These are phyloP conservation scores for Sugiyamaella chiloensis DNA, from an alignment of 805 yeast genomes.

Conservation along the genomic window DNA sequence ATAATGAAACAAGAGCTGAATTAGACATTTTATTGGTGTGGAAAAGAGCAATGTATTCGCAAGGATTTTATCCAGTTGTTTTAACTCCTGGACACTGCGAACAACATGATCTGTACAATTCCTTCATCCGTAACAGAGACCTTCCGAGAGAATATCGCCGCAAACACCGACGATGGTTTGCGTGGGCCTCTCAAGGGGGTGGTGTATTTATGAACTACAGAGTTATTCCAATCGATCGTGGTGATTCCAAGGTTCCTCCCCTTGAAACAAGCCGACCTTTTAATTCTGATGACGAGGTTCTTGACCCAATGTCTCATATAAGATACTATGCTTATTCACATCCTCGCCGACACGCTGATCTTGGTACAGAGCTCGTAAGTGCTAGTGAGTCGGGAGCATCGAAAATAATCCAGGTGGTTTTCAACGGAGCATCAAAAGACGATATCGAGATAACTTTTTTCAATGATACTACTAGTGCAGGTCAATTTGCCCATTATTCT, in stretches of 20 bases:
- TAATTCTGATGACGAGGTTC: slow-evolving; percentile 11
- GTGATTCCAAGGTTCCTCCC: slow-evolving; percentile 7
- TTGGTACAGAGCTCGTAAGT: slow-evolving; percentile 20
- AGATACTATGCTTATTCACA: slow-evolving; percentile 21
- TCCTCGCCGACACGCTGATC: slow-evolving; percentile 21
- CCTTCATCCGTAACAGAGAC: slow-evolving; percentile 10
- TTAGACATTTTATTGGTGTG: slow-evolving; percentile 23
- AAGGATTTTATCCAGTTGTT: slow-evolving; percentile 30
- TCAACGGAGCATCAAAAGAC: slow-evolving; percentile 11
- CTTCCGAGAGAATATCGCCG: slow-evolving; percentile 9
- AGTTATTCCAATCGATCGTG: slow-evolving; percentile 26
- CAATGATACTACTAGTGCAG: neutral
- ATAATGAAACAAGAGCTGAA: slow-evolving; percentile 16
- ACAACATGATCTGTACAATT: slow-evolving; percentile 18
- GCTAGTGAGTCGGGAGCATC: slow-evolving; percentile 13
- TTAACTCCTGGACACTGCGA: slow-evolving; percentile 21
- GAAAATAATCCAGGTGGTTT: slow-evolving; percentile 11
- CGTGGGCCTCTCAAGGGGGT: slow-evolving; percentile 27
- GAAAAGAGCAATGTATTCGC: slow-evolving; percentile 29
- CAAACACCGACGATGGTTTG: slow-evolving; percentile 21
- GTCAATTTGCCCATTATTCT: slow-evolving; percentile 25
- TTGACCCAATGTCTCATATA: slow-evolving; percentile 8
- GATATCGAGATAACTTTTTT: slow-evolving; percentile 7
- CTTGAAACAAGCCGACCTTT: neutral
- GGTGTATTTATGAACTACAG: slow-evolving; percentile 27